Percentiles rank a stretch among this genome's conserved stretches.
These are phyloP conservation scores for Podaxis sp. DNA, from an alignment of 768 basidiomycete genomes.

Conservation along the genomic window DNA sequence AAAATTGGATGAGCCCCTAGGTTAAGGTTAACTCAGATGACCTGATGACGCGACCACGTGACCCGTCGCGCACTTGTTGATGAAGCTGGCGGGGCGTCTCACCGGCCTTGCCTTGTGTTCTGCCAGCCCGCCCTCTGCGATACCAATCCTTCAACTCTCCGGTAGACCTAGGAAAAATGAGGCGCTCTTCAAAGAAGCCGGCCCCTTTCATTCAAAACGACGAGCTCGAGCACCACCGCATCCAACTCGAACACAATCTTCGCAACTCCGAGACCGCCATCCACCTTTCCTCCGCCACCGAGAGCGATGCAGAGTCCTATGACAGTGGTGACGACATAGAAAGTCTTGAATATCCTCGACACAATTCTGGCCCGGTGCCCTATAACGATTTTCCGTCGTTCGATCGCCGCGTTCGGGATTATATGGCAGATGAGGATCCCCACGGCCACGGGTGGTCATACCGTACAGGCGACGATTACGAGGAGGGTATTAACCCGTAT, in stretches of 20 bases:
- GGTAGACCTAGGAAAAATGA: conserved; percentile 28
- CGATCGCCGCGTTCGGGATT: conserved; percentile 54
- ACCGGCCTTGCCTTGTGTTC: conserved; percentile 16
- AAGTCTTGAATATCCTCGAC: conserved; percentile 73
- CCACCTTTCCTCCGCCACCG: conserved; percentile 57
- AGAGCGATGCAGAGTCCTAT: conserved; percentile 27
- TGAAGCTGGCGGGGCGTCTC: conserved; percentile 5
- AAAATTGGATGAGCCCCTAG: conserved; percentile 8
- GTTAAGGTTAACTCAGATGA: conserved; percentile 11
- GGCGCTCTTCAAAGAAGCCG: conserved; percentile 24
- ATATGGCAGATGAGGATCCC: conserved; percentile 51
- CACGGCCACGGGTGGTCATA: conserved; percentile 59
- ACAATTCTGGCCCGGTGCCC: conserved; percentile 57
- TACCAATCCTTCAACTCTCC: conserved; percentile 19
- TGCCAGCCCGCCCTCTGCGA: conserved; percentile 23
- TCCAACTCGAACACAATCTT: conserved; percentile 77
- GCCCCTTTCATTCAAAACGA: conserved; percentile 57
- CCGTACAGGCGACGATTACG: conserved; percentile 50
- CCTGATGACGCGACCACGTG: conserved; percentile 27
- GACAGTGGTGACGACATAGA: conserved; percentile 35
- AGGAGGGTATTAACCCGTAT: conserved; percentile 68
- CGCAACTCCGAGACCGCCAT: conserved; percentile 72
- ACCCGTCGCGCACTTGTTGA: conserved; percentile 28
- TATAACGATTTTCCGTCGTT: conserved; percentile 63
- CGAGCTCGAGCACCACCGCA: conserved; percentile 73